Conservation (phyloP, 208 protist genomes). For the Leishmania major region DNA sequence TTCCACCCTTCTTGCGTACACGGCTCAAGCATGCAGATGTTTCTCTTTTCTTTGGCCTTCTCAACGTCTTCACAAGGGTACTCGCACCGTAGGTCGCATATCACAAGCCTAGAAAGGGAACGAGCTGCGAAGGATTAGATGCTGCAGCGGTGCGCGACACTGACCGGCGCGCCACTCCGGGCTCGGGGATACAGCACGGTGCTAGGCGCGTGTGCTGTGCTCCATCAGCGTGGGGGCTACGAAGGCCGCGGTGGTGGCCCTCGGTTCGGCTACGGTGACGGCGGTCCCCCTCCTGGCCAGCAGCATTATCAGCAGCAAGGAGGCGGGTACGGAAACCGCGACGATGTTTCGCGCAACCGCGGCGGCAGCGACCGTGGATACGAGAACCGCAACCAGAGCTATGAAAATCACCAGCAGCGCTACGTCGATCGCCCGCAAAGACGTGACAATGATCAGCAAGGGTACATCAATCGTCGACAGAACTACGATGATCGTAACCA, state of each 20-base stretch:
- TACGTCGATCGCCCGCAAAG: conserved; percentile 7
- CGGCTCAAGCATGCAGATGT: neutral
- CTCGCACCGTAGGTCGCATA: neutral
- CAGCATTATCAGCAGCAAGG: conserved; percentile 11
- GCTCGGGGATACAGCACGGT: conserved; percentile 19
- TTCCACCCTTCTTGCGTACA: neutral
- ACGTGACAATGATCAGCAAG: conserved; percentile 10
- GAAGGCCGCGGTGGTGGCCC: conserved; percentile 7
- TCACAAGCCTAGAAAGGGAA: neutral
- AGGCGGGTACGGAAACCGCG: conserved; percentile 2
- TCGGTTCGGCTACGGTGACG: conserved; percentile 1
- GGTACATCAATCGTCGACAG: conserved; percentile 1
- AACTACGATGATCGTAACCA: neutral
- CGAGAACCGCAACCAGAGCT: conserved; percentile 9
- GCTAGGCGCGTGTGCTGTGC: neutral
- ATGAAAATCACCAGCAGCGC: conserved; percentile 12
- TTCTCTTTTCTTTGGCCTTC: too few relatives aligned
- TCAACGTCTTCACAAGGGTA: neutral
- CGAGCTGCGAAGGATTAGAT: neutral
- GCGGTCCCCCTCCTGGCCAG: conserved; percentile 2
- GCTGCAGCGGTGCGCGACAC: conserved; percentile 4
- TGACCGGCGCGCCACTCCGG: neutral
- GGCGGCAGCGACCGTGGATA: conserved; percentile 4
- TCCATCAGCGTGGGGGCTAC: conserved; percentile 16
- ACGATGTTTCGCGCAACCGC: neutral